Conservation (phyloP, 805 yeast genomes). For the Candida xyloterini region DNA sequence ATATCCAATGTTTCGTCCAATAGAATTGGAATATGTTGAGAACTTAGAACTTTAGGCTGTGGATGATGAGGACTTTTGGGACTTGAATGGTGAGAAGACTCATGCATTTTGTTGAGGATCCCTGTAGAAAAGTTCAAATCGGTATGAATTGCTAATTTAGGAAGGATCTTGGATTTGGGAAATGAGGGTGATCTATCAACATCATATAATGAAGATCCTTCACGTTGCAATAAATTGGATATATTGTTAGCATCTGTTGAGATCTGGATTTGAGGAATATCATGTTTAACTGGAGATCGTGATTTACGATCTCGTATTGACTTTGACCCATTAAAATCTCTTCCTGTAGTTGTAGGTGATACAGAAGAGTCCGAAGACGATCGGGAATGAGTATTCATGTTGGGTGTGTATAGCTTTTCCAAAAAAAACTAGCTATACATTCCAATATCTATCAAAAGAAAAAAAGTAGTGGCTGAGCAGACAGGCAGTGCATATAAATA, state of each 20-base stretch:
- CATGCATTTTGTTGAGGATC: slow-evolving; percentile 1
- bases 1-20: slow-evolving; percentile 17
- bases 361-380: slow-evolving; percentile 2
- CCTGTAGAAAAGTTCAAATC: not conserved
- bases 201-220: slow-evolving; percentile 6
- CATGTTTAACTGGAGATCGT: not conserved
- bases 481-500: not conserved
- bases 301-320: not conserved
- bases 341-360: not conserved
- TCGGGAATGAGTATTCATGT: not conserved
- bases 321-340: not conserved
- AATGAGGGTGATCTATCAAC: slow-evolving; percentile 1
- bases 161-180: slow-evolving; percentile 5
- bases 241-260: slow-evolving; percentile 8
- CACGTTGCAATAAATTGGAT: slow-evolving; percentile 1
- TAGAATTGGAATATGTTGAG: slow-evolving; percentile 7
- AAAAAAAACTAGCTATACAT: not conserved
- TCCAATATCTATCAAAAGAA: slow-evolving; percentile 1
- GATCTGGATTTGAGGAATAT: slow-evolving; percentile 4
- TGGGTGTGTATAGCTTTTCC: not conserved
- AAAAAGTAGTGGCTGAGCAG: slow-evolving; percentile 2
- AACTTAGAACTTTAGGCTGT: not conserved
- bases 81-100: not conserved
- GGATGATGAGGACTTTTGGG: slow-evolving; percentile 4
- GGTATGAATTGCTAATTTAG: slow-evolving; percentile 7